Evolutionary conservation across 2,329 filamentous ascomycete genomes (phyloP).

Genomic region (Ophiostoma sp.): DNA sequence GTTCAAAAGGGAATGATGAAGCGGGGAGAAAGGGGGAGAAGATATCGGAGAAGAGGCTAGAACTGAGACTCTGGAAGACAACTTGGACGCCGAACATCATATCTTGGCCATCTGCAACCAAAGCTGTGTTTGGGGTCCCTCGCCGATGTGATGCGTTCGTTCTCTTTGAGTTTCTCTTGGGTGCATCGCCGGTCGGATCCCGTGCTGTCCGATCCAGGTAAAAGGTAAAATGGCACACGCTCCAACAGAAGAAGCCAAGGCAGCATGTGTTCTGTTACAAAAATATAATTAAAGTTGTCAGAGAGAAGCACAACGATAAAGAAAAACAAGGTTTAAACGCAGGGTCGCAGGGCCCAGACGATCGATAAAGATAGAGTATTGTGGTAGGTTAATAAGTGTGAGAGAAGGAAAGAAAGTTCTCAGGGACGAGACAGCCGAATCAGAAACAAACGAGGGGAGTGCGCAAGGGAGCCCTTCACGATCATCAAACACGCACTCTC

Average conservation of each 20-base stretch:
- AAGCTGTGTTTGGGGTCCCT: background rate
- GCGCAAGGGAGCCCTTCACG: slow-evolving; percentile 7
- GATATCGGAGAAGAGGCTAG: background rate
- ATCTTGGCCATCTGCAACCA: slow-evolving; percentile 5
- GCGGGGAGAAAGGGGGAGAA: background rate
- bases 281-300: slow-evolving; percentile 14
- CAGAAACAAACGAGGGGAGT: slow-evolving; percentile 11
- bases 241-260: background rate
- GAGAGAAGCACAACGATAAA: background rate
- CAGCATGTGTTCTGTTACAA: slow-evolving; percentile 6
- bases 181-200: slow-evolving; percentile 11
- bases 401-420: background rate
- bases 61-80: background rate
- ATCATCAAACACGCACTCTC: slow-evolving; percentile 13
- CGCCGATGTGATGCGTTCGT: background rate
- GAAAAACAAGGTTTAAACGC: background rate
- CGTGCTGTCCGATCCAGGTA: slow-evolving; percentile 8
- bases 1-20: background rate
- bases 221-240: background rate
- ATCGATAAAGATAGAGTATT: background rate
- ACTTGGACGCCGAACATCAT: background rate
- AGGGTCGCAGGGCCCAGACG: background rate
- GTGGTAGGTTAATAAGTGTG: background rate
- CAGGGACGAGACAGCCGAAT: background rate
- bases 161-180: background rate